These are phyloP conservation scores for Aurinia saxatilis DNA, from an alignment of 345 rosid species.

Conservation along the genomic window DNA sequence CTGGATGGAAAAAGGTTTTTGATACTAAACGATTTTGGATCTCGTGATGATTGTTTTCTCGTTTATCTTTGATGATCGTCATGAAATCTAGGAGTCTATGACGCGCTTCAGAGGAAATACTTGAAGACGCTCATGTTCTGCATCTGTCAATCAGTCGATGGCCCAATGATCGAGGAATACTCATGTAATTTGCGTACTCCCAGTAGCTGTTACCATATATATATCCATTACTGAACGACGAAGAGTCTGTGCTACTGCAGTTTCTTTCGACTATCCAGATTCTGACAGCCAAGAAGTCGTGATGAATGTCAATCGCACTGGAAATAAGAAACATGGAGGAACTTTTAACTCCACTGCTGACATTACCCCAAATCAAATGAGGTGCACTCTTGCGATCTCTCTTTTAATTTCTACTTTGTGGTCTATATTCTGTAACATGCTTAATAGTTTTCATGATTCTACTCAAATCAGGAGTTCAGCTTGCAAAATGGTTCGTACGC, in stretches of 20 bases:
- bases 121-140: constrained; percentile 85
- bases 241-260: constrained; percentile 41
- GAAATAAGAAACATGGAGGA: constrained; percentile 66
- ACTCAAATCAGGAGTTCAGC: constrained; percentile 71
- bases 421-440: not conserved
- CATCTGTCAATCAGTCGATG: constrained; percentile 68
- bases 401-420: not conserved
- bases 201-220: not conserved
- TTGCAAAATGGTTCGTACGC: constrained; percentile 90
- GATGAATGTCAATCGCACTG: constrained; percentile 78
- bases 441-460: not conserved
- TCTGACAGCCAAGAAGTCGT: constrained; percentile 75
- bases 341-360: constrained; percentile 64
- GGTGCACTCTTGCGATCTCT: constrained; percentile 33
- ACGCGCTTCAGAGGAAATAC: constrained; percentile 88
- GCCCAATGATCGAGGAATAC: constrained; percentile 86
- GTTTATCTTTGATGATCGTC: constrained; percentile 2
- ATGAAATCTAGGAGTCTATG: constrained; percentile 60
- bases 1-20: constrained; percentile 96
- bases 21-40: not conserved
- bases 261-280: constrained; percentile 78
- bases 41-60: not conserved
- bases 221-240: constrained; percentile 5
- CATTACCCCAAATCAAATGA: constrained; percentile 89
- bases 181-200: constrained; percentile 43